Base-by-base conservation (phyloP, 2,329 filamentous ascomycete species). In the Lachnellula willkommii region DNA sequence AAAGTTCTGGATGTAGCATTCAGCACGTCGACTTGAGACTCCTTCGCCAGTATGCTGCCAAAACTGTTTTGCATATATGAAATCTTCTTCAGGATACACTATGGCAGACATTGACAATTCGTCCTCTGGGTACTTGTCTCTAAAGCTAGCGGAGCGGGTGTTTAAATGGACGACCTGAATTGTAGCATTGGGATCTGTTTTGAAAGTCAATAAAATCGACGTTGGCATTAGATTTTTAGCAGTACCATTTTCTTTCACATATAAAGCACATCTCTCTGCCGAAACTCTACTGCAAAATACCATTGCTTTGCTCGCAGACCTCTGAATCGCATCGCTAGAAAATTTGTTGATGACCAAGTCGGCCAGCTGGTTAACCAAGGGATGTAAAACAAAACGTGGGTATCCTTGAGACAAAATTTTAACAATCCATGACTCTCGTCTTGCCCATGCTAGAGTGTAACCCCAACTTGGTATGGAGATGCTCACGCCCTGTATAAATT, bases 21-120 rank as follows among this genome's bases (percentile, higher is more conserved):
- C 53, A 6, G 53, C 53, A 50, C 43, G 35, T 8, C 53, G 47
- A 17, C 36, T 50, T 45, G 47, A 50, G 36, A 54, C 37, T 36
- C 53, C 47, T 11, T 24, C 37, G 24, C 47, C 47, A 24, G 47
- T 50, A 15, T 54, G 37, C 39, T 50, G 47, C 47, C 47, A 50
- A 20, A 54, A 45, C 8, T 40, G 37, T 17, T 40, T 40, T n/a
- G 37, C 37, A 17, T 40, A 40, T 1, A 40, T 40, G 37, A 40
- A 40, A n/a, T 40, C 37, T 15, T 40, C 37, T 40, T 40, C 37
- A 2, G 37, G 37, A 40, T 40, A 40, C 37, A 40, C 14, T 15
- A 40, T 17, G 12, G 12, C 37, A 40, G 37, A 40, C 37, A 40
- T 15, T 8, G 37, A 40, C 37, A 40, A 17, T 8, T 40, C 7